Conservation (phyloP, 192 early-diverging fungal species). For the Linnemannia schmuckeri region DNA sequence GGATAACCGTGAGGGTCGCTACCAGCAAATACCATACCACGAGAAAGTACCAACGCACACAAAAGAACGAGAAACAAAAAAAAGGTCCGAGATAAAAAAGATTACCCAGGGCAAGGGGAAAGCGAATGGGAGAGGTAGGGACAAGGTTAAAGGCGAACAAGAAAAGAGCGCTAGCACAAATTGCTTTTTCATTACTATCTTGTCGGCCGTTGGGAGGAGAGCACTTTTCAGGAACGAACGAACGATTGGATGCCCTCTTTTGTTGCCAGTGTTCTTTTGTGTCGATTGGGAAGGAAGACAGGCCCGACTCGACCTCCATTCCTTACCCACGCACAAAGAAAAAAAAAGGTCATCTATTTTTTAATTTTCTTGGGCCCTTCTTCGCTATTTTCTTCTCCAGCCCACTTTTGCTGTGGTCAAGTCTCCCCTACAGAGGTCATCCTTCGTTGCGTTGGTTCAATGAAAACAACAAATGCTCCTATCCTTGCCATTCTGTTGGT, state of each 20-base stretch:
- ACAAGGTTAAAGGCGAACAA: background rate
- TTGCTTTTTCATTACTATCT: background rate
- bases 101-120: background rate
- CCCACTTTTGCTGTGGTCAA: no score
- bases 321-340: background rate
- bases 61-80: background rate
- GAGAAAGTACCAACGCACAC: background rate
- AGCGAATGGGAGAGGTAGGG: background rate
- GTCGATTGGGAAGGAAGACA: no score
- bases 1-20: no score
- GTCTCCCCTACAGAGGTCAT: no score
- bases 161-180: background rate
- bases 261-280: no score
- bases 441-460: no score
- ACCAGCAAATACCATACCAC: background rate
- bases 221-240: background rate
- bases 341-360: no score
- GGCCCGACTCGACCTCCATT: background rate
- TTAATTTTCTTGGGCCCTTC: no score
- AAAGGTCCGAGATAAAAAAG: slow-evolving; percentile 1
- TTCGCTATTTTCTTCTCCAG: no score
- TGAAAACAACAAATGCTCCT: no score
- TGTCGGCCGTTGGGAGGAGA: background rate
- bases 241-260: background rate
- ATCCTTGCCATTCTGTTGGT: no score